Base-by-base conservation (phyloP, 495 filamentous ascomycete genomes). In the Amorphotheca resinae region DNA sequence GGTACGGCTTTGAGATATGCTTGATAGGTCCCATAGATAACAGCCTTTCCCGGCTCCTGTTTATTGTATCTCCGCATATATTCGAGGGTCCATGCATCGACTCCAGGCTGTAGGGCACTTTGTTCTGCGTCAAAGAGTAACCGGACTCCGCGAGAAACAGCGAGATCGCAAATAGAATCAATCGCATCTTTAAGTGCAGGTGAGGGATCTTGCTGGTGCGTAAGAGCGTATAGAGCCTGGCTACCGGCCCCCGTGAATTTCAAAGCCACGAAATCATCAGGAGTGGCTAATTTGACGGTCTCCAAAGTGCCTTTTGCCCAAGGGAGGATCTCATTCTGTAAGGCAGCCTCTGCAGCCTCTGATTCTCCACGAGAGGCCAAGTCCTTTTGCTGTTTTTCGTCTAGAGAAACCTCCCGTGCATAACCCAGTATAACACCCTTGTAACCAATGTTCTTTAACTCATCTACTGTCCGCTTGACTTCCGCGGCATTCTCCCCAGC, bases 41-140 rank as follows among this genome's bases (percentile, higher is more conserved):
- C 68, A n/a, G 77, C 77, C 17, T 65, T 65, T 32, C 69, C 69
- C 20, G 67, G 74, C 0, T 17, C 16, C 33, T 75, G 82, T 56
- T 86, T 87, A 66, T 94, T 95, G 66, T 84, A 86, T 43, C 64
- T 66, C 49, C 79, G 73, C 69, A 87, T 83, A 56, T 85, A 84
- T 15, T 67, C 64, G 43, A 91, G 64, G 3, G 80, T 81, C 89
- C 89, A 96, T 40, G 72, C 66, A 59, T 95, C 81, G 48, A 95
- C 88, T 6, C 88, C 87, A 7, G 66, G 67, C 59, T 95, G 87
- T 11, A 93, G 68, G 9, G 74, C 72, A 48, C 77, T 73, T 57
- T 95, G 87, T 60, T 96, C 89, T 4, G 89, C 89, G 54, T 93
- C 89, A 40, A 94, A 82, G 3, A 95, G 69, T n/a, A 96, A 64